Evolutionary conservation across 2,329 filamentous ascomycete genomes (phyloP), one percentile per base, ranked within the genome.

Genomic region (Fusarium azukiicola): DNA sequence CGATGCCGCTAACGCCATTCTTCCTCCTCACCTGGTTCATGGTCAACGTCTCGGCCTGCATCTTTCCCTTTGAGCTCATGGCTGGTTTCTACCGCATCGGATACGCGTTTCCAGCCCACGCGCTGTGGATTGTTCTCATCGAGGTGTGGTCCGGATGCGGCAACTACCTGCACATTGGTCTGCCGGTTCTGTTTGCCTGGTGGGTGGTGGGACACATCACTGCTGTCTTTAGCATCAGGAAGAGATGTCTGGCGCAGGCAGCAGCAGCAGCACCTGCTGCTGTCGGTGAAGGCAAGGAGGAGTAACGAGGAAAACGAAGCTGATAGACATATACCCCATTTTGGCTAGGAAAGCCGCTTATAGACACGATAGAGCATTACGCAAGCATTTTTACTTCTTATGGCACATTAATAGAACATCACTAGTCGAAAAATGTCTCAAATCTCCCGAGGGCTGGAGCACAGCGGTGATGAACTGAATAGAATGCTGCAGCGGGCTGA

Each of bases 131-230:
- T 6, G 71, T 87, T 7, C 75, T 90, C 14, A 80, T 88, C 2
- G 82, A 89, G 27, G 87, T 90, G 8, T 90, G 89, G 88, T 87
- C 87, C 6, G 85, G 85, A 27, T 89, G 89, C 8, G 85, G 86
- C n/a, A 86, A 87, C 36, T 79, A 83, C 38, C 81, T 89, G 1
- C 84, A 87, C 50, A 83, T 86, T 44, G 85, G 87, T 2, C 82
- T 91, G 3, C 89, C 89, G 0, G 84, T 90, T 5, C 76, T 91
- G 5, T 90, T 90, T 42, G 71, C 86, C 0, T 88, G 85, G 84
- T 89, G 86, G 79, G 44, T 88, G 23, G 70, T 81, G 4, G 82
- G 78, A 4, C 83, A 84, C n/a, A 71, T 84, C 3, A 73, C 74
- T 0, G 75, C 77, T 0, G 82, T 74, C 19, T 84, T 84, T 36